Percentiles rank a stretch among this genome's conserved stretches.
Evolutionary conservation across 2,329 filamentous ascomycete genomes (phyloP).

Genomic region (Scedosporium apiospermum): DNA sequence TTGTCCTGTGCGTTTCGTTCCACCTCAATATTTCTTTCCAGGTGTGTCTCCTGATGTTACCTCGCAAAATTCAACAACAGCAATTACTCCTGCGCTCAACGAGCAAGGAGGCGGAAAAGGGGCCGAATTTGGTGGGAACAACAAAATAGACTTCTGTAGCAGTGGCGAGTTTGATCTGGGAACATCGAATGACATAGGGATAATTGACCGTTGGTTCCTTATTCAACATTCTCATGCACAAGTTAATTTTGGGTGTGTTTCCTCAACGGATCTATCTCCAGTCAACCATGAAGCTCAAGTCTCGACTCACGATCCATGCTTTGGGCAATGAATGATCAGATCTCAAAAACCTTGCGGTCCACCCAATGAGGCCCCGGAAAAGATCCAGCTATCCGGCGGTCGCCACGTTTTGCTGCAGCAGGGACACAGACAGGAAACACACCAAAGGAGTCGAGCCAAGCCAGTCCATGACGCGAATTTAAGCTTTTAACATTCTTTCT

Average conservation of each 20-base stretch:
- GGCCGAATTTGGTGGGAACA: neutral
- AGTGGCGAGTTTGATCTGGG: neutral
- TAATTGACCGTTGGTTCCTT: too few species aligned
- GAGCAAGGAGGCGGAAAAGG: neutral
- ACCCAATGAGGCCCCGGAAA: neutral
- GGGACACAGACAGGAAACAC: neutral
- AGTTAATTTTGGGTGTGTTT: too few species aligned
- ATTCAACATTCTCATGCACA: too few species aligned
- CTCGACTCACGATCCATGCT: neutral
- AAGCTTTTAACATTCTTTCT: too few species aligned
- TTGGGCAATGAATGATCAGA: neutral
- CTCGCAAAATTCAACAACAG: neutral
- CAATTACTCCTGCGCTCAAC: neutral
- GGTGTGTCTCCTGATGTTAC: neutral
- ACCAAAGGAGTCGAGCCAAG: neutral
- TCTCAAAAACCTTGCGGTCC: neutral
- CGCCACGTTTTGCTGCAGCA: neutral
- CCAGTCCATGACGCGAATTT: too few species aligned
- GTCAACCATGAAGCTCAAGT: too few species aligned
- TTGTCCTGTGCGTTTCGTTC: neutral
- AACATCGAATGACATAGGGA: neutral
- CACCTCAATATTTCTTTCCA: neutral
- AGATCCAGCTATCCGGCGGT: neutral
- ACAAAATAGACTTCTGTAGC: neutral
- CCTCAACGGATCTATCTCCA: neutral